A percentile compares a stretch with the other conserved stretches of the same genome.
phyloP scores from a whole-genome alignment of 1,284 basidiomycete genomes.

The Ceratobasidium sp. region DNA sequence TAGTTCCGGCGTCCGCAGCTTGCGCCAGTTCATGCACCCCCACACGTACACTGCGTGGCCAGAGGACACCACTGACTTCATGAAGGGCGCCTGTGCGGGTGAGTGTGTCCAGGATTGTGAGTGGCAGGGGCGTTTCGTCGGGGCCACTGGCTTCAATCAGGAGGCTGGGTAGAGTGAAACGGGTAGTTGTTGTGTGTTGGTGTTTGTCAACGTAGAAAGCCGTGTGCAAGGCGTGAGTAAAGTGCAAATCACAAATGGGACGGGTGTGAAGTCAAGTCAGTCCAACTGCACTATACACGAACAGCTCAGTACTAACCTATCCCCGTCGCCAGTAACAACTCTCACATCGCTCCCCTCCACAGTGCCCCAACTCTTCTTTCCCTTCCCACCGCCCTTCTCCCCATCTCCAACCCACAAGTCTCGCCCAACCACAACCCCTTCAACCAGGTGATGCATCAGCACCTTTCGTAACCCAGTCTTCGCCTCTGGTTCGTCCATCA shows the following conservation, averaged over 20 bases:
- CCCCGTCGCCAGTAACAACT: conserved; percentile 47
- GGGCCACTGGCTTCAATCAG: conserved; percentile 34
- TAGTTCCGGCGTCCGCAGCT: conserved; percentile 87
- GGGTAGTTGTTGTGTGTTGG: too few species aligned
- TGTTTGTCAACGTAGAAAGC: background rate
- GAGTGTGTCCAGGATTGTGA: conserved; percentile 64
- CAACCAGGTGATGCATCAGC: conserved; percentile 85
- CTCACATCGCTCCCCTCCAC: conserved; percentile 57
- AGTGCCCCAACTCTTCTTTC: conserved; percentile 52
- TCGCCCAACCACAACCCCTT: conserved; percentile 78
- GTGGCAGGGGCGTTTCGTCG: conserved; percentile 28
- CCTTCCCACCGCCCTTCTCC: conserved; percentile 47
- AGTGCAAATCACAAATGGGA: background rate
- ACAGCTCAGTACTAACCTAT: conserved; percentile 7
- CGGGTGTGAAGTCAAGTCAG: background rate
- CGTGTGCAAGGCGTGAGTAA: too few species aligned
- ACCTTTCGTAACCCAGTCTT: conserved; percentile 84
- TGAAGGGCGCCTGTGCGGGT: conserved; percentile 94
- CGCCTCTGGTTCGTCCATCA: conserved; percentile 83
- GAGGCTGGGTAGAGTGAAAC: too few species aligned
- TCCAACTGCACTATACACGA: too few species aligned
- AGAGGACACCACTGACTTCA: conserved; percentile 79
- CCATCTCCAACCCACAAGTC: conserved; percentile 46
- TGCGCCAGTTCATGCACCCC: conserved; percentile 89
- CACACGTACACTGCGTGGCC: conserved; percentile 88